Conservation (phyloP, 805 yeast genomes). For the Ogataea methanolica region DNA sequence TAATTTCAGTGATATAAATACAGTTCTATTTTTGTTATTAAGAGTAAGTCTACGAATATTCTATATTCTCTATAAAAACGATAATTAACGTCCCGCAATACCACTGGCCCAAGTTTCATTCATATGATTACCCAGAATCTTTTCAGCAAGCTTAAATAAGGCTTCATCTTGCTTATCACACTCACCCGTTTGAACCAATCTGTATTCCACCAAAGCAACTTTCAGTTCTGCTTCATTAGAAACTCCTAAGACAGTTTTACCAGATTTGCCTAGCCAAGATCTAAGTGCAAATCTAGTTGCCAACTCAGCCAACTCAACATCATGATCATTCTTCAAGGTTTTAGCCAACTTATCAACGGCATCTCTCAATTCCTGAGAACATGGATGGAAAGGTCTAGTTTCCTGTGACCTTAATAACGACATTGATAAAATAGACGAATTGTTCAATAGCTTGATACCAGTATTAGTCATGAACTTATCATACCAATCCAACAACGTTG, state of each 20-base stretch:
- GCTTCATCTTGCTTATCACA: conserved; percentile 38
- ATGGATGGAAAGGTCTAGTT: conserved; percentile 81
- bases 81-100: conserved; percentile 6
- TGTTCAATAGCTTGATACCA: conserved; percentile 54
- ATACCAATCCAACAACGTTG: conserved; percentile 41
- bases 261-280: conserved; percentile 46
- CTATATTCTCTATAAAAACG: neutral
- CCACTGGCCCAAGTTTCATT: conserved; percentile 63
- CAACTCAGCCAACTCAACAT: conserved; percentile 72
- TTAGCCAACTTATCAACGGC: conserved; percentile 45
- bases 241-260: conserved; percentile 76
- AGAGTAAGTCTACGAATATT: neutral
- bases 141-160: conserved; percentile 39
- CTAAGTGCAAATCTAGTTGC: conserved; percentile 73
- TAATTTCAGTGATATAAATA: neutral
- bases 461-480: conserved; percentile 48
- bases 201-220: conserved; percentile 55
- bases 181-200: conserved; percentile 37
- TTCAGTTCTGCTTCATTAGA: conserved; percentile 60
- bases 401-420: conserved; percentile 65
- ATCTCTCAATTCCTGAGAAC: conserved; percentile 48
- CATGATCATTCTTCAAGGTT: conserved; percentile 31
- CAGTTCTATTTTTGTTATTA: neutral
- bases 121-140: conserved; percentile 45
- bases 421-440: conserved; percentile 88